Conservation (phyloP, 352 stramenopile species). For the Pythium scleroteichum region DNA sequence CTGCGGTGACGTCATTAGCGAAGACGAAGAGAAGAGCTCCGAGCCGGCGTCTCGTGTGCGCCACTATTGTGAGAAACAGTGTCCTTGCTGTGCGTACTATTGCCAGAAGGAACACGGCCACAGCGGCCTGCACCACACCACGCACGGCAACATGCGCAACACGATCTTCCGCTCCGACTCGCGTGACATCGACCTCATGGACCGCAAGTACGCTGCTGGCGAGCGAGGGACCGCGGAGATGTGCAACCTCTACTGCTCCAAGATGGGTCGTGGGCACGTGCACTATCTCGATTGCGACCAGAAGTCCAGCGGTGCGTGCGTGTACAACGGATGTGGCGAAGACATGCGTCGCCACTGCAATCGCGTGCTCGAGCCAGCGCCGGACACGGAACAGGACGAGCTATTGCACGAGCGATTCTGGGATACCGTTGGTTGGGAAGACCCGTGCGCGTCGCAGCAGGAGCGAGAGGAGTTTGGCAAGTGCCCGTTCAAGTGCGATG, state of each 20-base stretch:
- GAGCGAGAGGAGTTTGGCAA: conserved; percentile 68
- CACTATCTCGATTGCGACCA: conserved; percentile 76
- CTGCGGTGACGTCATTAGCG: conserved; percentile 20
- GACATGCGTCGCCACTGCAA: conserved; percentile 77
- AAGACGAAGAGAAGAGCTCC: conserved; percentile 16
- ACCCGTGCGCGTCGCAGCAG: conserved; percentile 56
- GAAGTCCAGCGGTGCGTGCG: conserved; percentile 31
- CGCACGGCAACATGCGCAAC: conserved; percentile 83
- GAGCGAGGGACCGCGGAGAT: conserved; percentile 75
- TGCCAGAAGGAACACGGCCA: conserved; percentile 68
- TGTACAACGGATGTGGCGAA: conserved; percentile 43
- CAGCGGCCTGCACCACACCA: conserved; percentile 52
- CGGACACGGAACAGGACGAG: conserved; percentile 58
- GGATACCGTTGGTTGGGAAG: conserved; percentile 73
- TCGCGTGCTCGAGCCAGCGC: conserved; percentile 51
- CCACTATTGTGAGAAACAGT: conserved; percentile 73
- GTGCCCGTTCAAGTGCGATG: conserved; percentile 73
- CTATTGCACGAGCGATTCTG: conserved; percentile 78
- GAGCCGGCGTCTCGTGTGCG: conserved; percentile 21
- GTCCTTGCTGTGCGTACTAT: conserved; percentile 76
- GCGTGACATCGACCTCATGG: conserved; percentile 61
- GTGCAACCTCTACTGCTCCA: conserved; percentile 81
- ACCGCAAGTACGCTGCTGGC: conserved; percentile 69
- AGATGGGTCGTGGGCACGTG: conserved; percentile 75
- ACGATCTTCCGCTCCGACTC: conserved; percentile 67